Conservation (phyloP, 2,329 filamentous ascomycete genomes). For the Ilyonectria sp. region DNA sequence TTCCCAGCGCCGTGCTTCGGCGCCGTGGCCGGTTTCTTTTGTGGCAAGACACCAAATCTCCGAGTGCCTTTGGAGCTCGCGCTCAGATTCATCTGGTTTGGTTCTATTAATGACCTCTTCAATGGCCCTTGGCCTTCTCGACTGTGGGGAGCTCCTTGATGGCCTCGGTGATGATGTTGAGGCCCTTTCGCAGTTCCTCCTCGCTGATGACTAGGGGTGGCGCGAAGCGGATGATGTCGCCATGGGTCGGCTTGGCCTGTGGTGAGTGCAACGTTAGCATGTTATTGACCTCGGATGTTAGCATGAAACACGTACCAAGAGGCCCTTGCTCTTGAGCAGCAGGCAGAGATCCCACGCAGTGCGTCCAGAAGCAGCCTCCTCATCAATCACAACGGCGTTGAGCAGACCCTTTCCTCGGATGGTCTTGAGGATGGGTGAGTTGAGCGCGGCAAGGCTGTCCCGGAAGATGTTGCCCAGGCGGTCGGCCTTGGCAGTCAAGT, state of each 20-base stretch:
- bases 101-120: constrained; percentile 28
- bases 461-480: constrained; percentile 87
- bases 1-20: constrained; percentile 28
- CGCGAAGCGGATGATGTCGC: constrained; percentile 98
- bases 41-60: constrained; percentile 37
- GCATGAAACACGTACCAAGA: constrained; percentile 76
- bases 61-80: constrained; percentile 40
- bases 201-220: constrained; percentile 96
- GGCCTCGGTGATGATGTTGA: constrained; percentile 86
- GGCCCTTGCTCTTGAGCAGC: constrained; percentile 93
- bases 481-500: constrained; percentile 87
- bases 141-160: constrained; percentile 82
- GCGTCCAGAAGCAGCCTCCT: constrained; percentile 86
- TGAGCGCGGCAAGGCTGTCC: constrained; percentile 80
- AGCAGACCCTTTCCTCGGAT: constrained; percentile 94
- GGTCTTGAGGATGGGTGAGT: constrained; percentile 84
- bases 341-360: constrained; percentile 97
- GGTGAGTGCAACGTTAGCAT: constrained; percentile 18
- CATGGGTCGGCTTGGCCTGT: constrained; percentile 97
- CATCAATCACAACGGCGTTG: constrained; percentile 97
- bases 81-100: constrained; percentile 37
- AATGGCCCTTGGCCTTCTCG: constrained; percentile 57
- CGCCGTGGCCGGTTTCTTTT: constrained; percentile 22
- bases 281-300: not conserved
- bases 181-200: constrained; percentile 82